Conservation (phyloP, 2,329 filamentous ascomycete genomes). For the Phoma sp. region DNA sequence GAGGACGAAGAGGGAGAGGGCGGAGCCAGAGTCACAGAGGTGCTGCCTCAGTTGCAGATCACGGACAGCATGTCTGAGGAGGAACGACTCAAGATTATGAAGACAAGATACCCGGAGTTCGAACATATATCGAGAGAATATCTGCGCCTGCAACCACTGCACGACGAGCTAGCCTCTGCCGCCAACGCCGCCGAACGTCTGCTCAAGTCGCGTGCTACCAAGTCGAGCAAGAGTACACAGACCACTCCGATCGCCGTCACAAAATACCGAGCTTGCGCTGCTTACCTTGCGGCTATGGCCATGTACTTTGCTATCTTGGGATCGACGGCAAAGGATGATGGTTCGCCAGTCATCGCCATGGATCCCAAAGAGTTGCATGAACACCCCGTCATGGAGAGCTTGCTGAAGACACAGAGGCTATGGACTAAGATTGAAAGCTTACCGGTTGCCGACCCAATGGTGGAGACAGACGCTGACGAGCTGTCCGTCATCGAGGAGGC, state of each 20-base stretch:
- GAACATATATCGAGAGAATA: conserved; percentile 85
- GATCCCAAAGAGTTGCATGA: conserved; percentile 82
- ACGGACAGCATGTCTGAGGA: conserved; percentile 77
- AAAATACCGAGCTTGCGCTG: conserved; percentile 80
- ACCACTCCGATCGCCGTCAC: conserved; percentile 52
- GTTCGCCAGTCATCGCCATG: conserved; percentile 62
- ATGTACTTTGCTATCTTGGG: conserved; percentile 97
- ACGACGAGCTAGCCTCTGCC: conserved; percentile 65
- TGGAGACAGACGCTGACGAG: conserved; percentile 42
- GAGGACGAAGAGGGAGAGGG: conserved; percentile 54
- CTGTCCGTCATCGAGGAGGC: conserved; percentile 45
- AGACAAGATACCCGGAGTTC: conserved; percentile 88
- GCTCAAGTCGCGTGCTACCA: conserved; percentile 35
- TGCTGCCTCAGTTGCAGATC: conserved; percentile 83
- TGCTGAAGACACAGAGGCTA: conserved; percentile 78
- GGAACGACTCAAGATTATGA: conserved; percentile 77
- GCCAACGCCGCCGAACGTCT: conserved; percentile 62
- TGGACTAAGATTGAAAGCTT: conserved; percentile 78
- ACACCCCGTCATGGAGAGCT: conserved; percentile 86
- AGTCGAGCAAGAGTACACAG: conserved; percentile 25
- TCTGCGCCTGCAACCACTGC: conserved; percentile 66
- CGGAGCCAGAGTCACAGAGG: conserved; percentile 74
- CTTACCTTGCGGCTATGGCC: conserved; percentile 83
- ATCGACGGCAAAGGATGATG: conserved; percentile 69
- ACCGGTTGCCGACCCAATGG: conserved; percentile 56